Evolutionary conservation across 805 yeast species (phyloP).

Genomic region (Saturnispora diversa): DNA sequence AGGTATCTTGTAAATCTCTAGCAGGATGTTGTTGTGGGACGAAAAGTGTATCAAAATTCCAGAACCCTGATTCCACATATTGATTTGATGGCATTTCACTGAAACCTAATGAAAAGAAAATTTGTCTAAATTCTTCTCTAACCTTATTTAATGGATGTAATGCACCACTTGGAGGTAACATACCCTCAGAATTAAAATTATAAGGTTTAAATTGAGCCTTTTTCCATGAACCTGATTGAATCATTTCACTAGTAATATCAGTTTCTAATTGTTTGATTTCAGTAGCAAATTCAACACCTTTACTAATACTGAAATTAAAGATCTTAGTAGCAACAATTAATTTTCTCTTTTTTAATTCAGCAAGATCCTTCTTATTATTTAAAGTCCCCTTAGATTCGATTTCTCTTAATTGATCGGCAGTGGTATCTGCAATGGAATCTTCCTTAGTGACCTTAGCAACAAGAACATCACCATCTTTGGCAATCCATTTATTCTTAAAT

Average conservation of each 20-base stretch:
- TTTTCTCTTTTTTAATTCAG: slow-evolving; percentile 92
- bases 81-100: slow-evolving; percentile 98
- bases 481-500: slow-evolving; percentile 94
- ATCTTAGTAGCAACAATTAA: slow-evolving; percentile 62
- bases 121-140: slow-evolving; percentile 95
- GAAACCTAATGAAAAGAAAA: slow-evolving; percentile 96
- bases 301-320: slow-evolving; percentile 64
- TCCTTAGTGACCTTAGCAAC: slow-evolving; percentile 47
- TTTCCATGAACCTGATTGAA: slow-evolving; percentile 75
- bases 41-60: slow-evolving; percentile 95
- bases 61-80: slow-evolving; percentile 95
- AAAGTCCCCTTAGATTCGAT: slow-evolving; percentile 51
- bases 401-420: slow-evolving; percentile 53
- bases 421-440: slow-evolving; percentile 52
- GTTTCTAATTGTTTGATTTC: slow-evolving; percentile 80
- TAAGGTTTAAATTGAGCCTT: slow-evolving; percentile 83
- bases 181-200: slow-evolving; percentile 94
- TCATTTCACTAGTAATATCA: slow-evolving; percentile 91
- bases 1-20: slow-evolving; percentile 97
- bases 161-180: slow-evolving; percentile 80
- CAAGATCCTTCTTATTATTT: slow-evolving; percentile 51
- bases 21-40: slow-evolving; percentile 99
- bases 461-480: slow-evolving; percentile 76
- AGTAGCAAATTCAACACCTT: slow-evolving; percentile 79
- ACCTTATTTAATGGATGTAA: slow-evolving; percentile 95